Evolutionary conservation across 1,284 basidiomycete genomes (phyloP), one percentile per base, ranked within the genome.

Genomic region (Ceratobasidium sp.): DNA sequence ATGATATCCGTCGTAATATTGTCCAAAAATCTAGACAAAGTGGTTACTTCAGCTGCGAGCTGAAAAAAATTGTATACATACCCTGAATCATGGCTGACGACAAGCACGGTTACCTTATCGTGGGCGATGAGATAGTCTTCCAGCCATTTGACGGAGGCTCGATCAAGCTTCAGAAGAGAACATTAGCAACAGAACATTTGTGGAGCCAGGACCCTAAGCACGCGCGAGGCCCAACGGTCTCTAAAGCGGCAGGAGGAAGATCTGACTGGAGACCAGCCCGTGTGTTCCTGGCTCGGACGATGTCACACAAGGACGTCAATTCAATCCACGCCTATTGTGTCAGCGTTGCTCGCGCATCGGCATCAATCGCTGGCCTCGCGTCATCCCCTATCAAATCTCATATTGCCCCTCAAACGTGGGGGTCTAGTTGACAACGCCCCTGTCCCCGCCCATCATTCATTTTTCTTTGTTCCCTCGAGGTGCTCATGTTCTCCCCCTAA

Each of bases 71-170:
- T 20, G 18, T 74, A 35, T 57, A 86, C 91, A 80, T 81, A 94
- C 93, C 96, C 93, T 81, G 96, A 98, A 88, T 99, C 97, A 89
- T 99, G 97, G 87, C 96, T 98, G 85, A 99, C 90, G 82, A 98
- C 96, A 81, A 99, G 88, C 85, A 95, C 97, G 74, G 97, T 99
- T 80, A 97, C 89, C 80, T 94, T 90, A 79, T 88, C 92, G 82
- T 97, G 93, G 27, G 91, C 88, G 79, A 89, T 90, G 65, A 98
- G 90, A 87, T 96, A 99, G 81, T 95, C 87, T 85, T 99, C 96
- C 50, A 99, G 88, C 98, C 97, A 99, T 80, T 91, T 88, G 74
- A 99, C 96, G 77, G 97, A 98, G 78, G 89, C 88, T 70, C 94
- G 93, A 85, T 99, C 96, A 86, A 96, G 87, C 92, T 95, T 82